Conservation (phyloP, 176 grass and related monocot species). For the Tuctoria greenei region DNA sequence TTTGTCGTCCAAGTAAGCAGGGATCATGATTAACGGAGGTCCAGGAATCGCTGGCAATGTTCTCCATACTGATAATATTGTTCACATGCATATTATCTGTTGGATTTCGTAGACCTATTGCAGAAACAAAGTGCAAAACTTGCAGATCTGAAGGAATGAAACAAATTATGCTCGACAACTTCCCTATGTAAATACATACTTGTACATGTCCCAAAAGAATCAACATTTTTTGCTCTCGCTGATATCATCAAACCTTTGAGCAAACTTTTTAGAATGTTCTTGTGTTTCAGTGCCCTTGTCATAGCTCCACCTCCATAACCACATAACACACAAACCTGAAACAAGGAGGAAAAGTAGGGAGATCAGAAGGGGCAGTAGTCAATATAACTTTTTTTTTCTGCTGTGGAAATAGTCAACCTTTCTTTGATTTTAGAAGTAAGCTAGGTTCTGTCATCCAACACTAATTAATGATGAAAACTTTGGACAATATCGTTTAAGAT, state of each 20-base stretch:
- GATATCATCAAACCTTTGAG: conserved; percentile 46
- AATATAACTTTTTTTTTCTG: background rate
- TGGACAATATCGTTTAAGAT: too few relatives aligned
- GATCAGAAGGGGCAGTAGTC: background rate
- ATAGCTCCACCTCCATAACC: conserved; percentile 92
- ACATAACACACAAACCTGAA: conserved; percentile 84
- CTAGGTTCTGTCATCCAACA: background rate
- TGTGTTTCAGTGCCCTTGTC: conserved; percentile 75
- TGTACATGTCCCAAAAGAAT: conserved; percentile 30
- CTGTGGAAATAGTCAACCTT: background rate
- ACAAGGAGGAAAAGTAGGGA: background rate
- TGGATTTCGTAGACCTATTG: conserved; percentile 30
- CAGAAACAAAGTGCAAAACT: conserved; percentile 32
- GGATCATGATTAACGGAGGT: conserved; percentile 25
- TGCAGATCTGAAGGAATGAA: conserved; percentile 28
- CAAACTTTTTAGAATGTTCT: conserved; percentile 68
- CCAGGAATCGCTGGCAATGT: conserved; percentile 32
- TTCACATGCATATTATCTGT: background rate
- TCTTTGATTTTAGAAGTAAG: conserved; percentile 10
- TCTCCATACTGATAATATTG: background rate
- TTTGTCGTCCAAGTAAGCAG: conserved; percentile 40
- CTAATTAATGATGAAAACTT: too few relatives aligned
- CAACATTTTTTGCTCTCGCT: conserved; percentile 25
- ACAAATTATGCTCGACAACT: conserved; percentile 26
- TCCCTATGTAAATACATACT: conserved; percentile 30